phyloP scores from a whole-genome alignment of 148 eudicot genomes.

The Fallopia convolvulus region DNA sequence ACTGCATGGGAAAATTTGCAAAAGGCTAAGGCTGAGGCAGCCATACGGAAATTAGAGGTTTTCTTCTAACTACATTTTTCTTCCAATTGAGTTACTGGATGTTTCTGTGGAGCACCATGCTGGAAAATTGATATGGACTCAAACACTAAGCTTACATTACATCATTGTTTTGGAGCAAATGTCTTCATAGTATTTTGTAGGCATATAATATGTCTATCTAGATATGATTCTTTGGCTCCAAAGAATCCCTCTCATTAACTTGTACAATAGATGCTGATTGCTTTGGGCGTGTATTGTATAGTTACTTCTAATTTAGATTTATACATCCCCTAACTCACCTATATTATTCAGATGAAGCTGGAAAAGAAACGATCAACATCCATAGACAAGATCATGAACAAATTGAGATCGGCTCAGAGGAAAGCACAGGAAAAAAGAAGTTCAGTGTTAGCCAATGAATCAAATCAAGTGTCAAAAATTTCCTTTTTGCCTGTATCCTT shows the following conservation, averaged over 20 bases:
- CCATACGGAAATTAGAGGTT: slow-evolving; percentile 90
- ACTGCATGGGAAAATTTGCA: slow-evolving; percentile 97
- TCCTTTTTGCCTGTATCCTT: slow-evolving; percentile 38
- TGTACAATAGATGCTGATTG: not conserved
- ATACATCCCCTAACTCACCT: slow-evolving; percentile 8
- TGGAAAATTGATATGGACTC: not conserved
- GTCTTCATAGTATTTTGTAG: not conserved
- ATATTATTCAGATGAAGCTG: slow-evolving; percentile 66
- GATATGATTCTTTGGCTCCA: not conserved
- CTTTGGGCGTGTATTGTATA: not conserved
- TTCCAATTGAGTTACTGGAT: not conserved
- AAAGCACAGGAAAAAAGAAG: slow-evolving; percentile 91
- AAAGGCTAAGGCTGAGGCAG: slow-evolving; percentile 96
- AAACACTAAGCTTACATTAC: not conserved
- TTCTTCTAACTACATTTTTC: slow-evolving; percentile 3
- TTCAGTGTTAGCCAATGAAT: slow-evolving; percentile 31
- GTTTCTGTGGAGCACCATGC: not conserved
- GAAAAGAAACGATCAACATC: slow-evolving; percentile 97
- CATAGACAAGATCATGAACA: slow-evolving; percentile 86
- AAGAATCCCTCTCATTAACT: not conserved
- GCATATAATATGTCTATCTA: not conserved
- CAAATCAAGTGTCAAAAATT: slow-evolving; percentile 38
- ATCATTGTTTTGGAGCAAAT: not conserved
- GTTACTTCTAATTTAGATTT: not conserved
- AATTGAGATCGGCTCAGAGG: slow-evolving; percentile 79